phyloP scores from a whole-genome alignment of 2,329 filamentous ascomycete genomes.

The Aspergillus sp. region DNA sequence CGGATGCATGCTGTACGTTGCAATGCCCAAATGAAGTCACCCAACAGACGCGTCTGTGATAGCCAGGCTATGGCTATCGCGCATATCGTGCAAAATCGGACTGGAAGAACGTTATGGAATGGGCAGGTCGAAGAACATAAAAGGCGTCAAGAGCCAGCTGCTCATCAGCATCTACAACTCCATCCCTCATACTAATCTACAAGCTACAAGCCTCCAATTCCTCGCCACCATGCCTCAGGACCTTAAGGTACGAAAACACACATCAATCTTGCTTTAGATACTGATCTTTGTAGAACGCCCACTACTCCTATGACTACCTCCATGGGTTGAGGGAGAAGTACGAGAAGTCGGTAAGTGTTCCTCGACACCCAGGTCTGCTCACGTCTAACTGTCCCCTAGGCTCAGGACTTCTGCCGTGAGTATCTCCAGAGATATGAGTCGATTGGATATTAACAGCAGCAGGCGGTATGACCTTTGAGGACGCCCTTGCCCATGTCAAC shows the following conservation, averaged over 20 bases:
- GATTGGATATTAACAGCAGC: not conserved
- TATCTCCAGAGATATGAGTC: not conserved
- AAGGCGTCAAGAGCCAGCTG: not conserved
- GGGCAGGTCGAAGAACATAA: not conserved
- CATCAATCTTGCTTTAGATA: not conserved
- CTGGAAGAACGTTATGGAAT: not conserved
- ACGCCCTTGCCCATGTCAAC: not conserved
- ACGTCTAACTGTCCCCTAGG: not conserved
- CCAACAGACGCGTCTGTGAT: not conserved
- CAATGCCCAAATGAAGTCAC: constrained; percentile 3
- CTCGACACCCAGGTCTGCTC: not conserved
- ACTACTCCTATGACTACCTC: constrained; percentile 1
- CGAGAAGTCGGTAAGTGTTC: not conserved
- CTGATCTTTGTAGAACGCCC: not conserved
- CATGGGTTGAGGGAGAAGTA: not conserved
- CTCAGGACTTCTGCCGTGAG: constrained; percentile 3
- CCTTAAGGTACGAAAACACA: not conserved
- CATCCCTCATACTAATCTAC: not conserved
- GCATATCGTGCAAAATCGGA: not conserved
- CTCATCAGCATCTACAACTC: not conserved
- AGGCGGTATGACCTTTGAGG: constrained; percentile 3
- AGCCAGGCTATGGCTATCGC: not conserved
- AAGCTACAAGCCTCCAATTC: not conserved
- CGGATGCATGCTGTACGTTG: not conserved
- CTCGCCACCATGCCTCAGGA: not conserved